Base-by-base conservation (phyloP, 805 yeast species). In the Jamesozyma lodderae region DNA sequence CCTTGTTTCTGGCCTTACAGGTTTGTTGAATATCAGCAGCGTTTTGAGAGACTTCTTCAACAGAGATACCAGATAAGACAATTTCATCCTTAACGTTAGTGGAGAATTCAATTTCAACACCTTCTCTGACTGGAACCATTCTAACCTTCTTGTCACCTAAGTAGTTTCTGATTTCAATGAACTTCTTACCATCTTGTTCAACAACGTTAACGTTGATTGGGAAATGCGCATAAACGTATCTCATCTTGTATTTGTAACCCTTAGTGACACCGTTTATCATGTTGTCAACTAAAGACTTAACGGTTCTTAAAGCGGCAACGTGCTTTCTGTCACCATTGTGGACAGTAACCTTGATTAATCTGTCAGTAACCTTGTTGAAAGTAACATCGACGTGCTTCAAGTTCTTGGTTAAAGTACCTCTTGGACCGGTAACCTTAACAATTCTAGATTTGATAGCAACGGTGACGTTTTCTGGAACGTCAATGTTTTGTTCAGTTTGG, bases 201-300 rank as follows among this genome's bases (percentile, higher is more conserved):
- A 83, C 67, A 56, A 87, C 69, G 77, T 88, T 90, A 57, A 92
- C 96, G 74, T 92, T 92, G 74, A 94, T 92, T 70, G 98, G 99
- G 95, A 92, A 92, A 85, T 92, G 98, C 81, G 98, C 99, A 68
- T 90, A 94, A 52, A 92, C 98, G 71, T 86, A 88, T 79, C 97
- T 87, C 96, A 92, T 82, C 84, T 92, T 92, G 92, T 92, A 92
- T 75, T 84, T 80, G 94, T 73, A 90, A 72, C 97, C 98, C 77
- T 80, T 80, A 68, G 98, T 92, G 67, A 92, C 98, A 83, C 99
- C 99, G 57, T 83, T 84, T 72, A 92, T 70, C 79, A 92, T 72
- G 84, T 92, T 92, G 66, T 85, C 66, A 61, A 92, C 77, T 67
- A 92, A 74, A 53, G 97, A 85, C 75, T 86, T 88, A 69, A 92